Conservation (phyloP, 1,284 basidiomycete genomes). For the Trametes hirsuta region DNA sequence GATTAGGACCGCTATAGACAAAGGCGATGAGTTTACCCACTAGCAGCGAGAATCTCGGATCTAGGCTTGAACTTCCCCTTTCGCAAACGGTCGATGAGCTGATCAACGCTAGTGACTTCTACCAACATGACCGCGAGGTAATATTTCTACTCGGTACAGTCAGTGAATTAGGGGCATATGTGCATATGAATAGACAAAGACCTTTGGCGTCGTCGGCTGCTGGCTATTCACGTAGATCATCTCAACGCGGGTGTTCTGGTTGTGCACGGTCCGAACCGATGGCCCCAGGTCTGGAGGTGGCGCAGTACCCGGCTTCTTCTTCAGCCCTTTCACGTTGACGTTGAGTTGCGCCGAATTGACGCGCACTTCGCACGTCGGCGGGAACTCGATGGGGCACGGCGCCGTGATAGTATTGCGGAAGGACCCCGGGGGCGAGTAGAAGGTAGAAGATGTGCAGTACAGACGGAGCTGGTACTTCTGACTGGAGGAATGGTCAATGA, state of each 20-base stretch:
- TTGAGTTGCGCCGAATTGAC: constrained; percentile 74
- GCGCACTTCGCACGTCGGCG: constrained; percentile 87
- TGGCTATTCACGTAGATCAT: constrained; percentile 93
- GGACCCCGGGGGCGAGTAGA: constrained; percentile 58
- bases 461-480: constrained; percentile 81
- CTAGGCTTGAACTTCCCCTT: constrained; percentile 66
- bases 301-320: constrained; percentile 96
- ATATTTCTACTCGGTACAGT: constrained; percentile 67
- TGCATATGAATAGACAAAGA: constrained; percentile 32
- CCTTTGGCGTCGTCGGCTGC: constrained; percentile 73
- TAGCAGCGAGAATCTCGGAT: constrained; percentile 68
- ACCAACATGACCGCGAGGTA: constrained; percentile 85
- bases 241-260: constrained; percentile 70
- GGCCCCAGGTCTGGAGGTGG: constrained; percentile 86
- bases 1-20: background rate
- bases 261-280: constrained; percentile 50
- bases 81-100: constrained; percentile 69
- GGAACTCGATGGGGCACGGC: constrained; percentile 87
- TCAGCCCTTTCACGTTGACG: constrained; percentile 88
- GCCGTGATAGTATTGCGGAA: constrained; percentile 51
- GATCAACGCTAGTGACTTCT: constrained; percentile 67
- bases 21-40: constrained; percentile 45
- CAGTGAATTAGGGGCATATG: background rate
- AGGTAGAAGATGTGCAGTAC: constrained; percentile 92
- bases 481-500: constrained; percentile 39